Base-by-base conservation (phyloP, 768 basidiomycete genomes). In the Lentinula raphanica region DNA sequence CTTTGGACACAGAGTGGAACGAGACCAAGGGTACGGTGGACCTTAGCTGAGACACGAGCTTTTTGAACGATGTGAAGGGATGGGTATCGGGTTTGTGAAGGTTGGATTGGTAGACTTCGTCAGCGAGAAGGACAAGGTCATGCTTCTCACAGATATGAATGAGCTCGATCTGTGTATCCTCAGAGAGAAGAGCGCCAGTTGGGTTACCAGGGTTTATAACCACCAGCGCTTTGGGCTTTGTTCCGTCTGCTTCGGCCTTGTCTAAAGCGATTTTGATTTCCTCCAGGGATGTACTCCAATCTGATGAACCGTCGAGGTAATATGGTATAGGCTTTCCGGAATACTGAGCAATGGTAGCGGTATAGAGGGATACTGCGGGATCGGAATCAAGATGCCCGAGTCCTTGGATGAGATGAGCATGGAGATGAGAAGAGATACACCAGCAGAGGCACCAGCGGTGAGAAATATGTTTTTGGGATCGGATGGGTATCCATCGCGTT, bases 121-220 rank as follows among this genome's bases (percentile, higher is more conserved):
- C 96, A 0, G 96, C 96, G 62, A 98, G 83, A 51, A 99, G 83
- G 21, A 96, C 88, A 58, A 99, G 85, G 6, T 78, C 76, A 73
- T 98, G 77, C 63, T 89, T 79, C 68, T 94, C 90, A 73, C 94
- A 96, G 9, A 98, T 72, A 27, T 83, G 73, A n/a, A 97, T 84
- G 58, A 99, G 81, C 49, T 81, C 74, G 58, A 79, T 75, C 79
- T 94, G 90, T 21, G 89, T 90, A 28, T 71, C 62, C 58, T 83
- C 77, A 62, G 86, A 81, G 11, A 99, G 82, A 51, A 96, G 79
- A 3, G 88, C 84, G 40, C 96, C 97, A 0, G 97, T 98, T 21
- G 97, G 96, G 75, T 98, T 99, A 23, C 96, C 96, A 0, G 96
- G 96, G 76, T 99, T 99, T 79, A 99, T 98, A 66, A 99, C 83